Conservation (phyloP, 1,284 basidiomycete genomes). For the Pseudomicrostroma phylloplanum region DNA sequence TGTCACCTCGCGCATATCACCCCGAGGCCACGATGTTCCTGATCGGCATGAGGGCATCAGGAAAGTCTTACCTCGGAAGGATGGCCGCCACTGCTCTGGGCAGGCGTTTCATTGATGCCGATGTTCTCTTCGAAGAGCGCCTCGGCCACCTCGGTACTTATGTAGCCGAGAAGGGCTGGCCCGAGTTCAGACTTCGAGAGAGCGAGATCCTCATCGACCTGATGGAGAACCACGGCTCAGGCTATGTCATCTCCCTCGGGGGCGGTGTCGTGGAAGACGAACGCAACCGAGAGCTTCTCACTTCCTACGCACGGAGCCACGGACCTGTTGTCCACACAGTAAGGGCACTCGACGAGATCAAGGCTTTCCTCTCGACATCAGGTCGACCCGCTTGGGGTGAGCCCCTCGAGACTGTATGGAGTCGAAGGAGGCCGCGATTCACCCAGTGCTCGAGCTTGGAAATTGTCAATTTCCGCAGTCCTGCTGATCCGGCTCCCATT, state of each 20-base stretch:
- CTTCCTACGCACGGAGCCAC: constrained; percentile 60
- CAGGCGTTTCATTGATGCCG: constrained; percentile 81
- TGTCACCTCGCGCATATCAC: constrained; percentile 47
- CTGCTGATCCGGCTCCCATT: constrained; percentile 10
- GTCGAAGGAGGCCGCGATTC: constrained; percentile 79
- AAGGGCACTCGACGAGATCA: constrained; percentile 65
- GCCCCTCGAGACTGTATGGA: constrained; percentile 72
- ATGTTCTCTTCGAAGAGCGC: constrained; percentile 68
- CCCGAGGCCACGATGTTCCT: constrained; percentile 68
- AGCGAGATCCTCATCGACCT: constrained; percentile 50
- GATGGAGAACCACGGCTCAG: constrained; percentile 50
- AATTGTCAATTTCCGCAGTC: constrained; percentile 65
- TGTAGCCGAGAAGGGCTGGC: constrained; percentile 71
- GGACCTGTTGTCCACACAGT: constrained; percentile 69
- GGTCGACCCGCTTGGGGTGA: constrained; percentile 65
- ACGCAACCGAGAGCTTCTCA: constrained; percentile 59
- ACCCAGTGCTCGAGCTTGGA: constrained; percentile 75
- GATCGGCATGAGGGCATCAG: constrained; percentile 94
- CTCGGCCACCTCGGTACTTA: constrained; percentile 65
- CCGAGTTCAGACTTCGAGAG: constrained; percentile 62
- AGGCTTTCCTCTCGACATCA: constrained; percentile 79
- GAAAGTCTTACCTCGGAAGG: constrained; percentile 83
- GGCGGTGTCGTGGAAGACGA: constrained; percentile 89
- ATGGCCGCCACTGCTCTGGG: constrained; percentile 68
- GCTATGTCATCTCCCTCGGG: constrained; percentile 65